Conservation (phyloP, 805 yeast genomes). For the Lipomyces spencermartinsiae region DNA sequence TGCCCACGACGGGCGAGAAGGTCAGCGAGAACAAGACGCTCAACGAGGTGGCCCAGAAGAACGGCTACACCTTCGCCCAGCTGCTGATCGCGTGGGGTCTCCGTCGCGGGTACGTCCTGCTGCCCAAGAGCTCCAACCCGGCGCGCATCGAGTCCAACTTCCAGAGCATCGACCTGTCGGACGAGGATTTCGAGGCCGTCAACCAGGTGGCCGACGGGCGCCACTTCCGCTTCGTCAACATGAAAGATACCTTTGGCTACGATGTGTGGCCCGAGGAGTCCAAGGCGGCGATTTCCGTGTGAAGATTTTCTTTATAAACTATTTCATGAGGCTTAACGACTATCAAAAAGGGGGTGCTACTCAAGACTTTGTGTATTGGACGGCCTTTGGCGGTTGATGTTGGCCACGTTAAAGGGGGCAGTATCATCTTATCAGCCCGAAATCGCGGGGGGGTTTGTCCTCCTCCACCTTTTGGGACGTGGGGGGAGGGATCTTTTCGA, state of each 20-base stretch:
- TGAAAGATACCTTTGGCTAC: slow-evolving; percentile 16
- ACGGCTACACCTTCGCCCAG: slow-evolving; percentile 57
- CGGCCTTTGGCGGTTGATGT: slow-evolving; percentile 8
- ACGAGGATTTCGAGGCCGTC: slow-evolving; percentile 50
- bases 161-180: slow-evolving; percentile 49
- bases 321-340: slow-evolving; percentile 8
- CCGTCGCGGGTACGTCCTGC: slow-evolving; percentile 35
- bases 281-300: slow-evolving; percentile 7
- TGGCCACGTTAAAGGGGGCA: slow-evolving; percentile 1
- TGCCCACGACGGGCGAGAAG: slow-evolving; percentile 61
- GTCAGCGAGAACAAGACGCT: slow-evolving; percentile 49
- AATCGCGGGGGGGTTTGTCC: slow-evolving; percentile 8
- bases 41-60: slow-evolving; percentile 61
- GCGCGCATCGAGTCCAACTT: slow-evolving; percentile 59
- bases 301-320: slow-evolving; percentile 6
- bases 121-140: slow-evolving; percentile 60
- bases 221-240: slow-evolving; percentile 12
- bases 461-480: slow-evolving; percentile 8
- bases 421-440: slow-evolving; percentile 7
- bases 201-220: slow-evolving; percentile 14
- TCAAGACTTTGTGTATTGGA: slow-evolving; percentile 6
- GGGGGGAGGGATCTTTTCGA: slow-evolving; percentile 2
- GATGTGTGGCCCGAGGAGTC: slow-evolving; percentile 16
- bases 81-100: slow-evolving; percentile 61
- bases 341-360: slow-evolving; percentile 5